Conservation (phyloP, 768 basidiomycete genomes). For the Russula brevipes region DNA sequence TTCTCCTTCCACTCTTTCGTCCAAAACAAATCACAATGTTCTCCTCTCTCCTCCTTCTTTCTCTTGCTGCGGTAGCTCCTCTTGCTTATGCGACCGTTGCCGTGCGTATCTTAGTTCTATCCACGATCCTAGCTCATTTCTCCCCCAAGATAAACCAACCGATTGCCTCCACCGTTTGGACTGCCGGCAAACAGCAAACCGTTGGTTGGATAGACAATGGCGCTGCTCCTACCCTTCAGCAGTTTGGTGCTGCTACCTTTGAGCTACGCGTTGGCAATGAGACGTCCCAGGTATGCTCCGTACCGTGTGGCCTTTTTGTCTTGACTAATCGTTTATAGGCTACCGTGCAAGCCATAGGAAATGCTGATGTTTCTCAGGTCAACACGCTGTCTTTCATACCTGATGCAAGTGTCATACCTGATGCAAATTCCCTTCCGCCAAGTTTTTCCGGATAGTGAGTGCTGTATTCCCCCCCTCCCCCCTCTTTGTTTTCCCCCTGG, state of each 20-base stretch:
- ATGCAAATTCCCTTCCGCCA: constrained; percentile 47
- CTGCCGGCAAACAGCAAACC: constrained; percentile 46
- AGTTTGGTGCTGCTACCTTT: constrained; percentile 49
- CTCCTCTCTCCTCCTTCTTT: constrained; percentile 10
- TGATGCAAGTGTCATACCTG: no score
- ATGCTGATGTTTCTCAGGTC: constrained; percentile 47
- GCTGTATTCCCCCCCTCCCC: no score
- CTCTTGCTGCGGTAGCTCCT: constrained; percentile 18
- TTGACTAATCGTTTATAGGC: constrained; percentile 40
- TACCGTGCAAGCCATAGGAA: constrained; percentile 46
- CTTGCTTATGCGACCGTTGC: constrained; percentile 16
- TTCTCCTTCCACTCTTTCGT: constrained; percentile 7
- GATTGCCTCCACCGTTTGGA: constrained; percentile 39
- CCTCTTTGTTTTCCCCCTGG: not conserved
- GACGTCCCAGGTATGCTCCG: constrained; percentile 49
- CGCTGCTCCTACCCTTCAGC: constrained; percentile 40
- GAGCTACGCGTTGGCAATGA: constrained; percentile 62
- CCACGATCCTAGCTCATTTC: not conserved
- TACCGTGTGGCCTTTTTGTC: not conserved
- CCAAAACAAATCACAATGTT: constrained; percentile 20
- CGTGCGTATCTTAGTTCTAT: constrained; percentile 8
- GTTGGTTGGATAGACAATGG: constrained; percentile 60
- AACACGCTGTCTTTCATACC: constrained; percentile 47
- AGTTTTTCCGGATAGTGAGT: constrained; percentile 51
- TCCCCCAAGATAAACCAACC: constrained; percentile 53